These are phyloP conservation scores for Colletotrichum destructivum DNA, from an alignment of 2,329 filamentous ascomycete species.

Conservation along the genomic window DNA sequence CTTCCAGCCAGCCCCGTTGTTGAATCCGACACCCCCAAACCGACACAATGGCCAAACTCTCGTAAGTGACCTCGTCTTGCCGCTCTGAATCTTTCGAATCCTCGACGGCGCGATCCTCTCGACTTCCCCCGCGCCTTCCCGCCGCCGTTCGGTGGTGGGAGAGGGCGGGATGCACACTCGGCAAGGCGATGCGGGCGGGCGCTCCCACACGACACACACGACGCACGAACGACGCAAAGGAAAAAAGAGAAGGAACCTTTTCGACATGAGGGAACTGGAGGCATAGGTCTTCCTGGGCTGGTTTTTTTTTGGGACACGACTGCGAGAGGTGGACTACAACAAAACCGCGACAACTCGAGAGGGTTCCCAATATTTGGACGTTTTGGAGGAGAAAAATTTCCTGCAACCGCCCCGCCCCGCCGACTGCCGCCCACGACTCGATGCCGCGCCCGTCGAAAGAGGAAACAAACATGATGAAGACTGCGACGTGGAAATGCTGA, in stretches of 20 bases:
- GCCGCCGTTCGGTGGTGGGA: constrained; percentile 39
- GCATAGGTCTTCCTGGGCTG: neutral
- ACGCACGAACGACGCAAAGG: constrained; percentile 26
- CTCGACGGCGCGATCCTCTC: constrained; percentile 13
- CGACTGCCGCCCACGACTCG: constrained; percentile 22
- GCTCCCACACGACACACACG: constrained; percentile 22
- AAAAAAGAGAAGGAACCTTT: constrained; percentile 27
- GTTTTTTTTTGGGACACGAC: neutral
- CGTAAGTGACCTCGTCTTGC: constrained; percentile 64
- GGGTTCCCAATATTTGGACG: too few relatives aligned
- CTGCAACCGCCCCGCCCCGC: constrained; percentile 17
- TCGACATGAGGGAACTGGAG: neutral
- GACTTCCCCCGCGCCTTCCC: constrained; percentile 41
- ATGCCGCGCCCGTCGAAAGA: constrained; percentile 23
- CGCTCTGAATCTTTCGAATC: constrained; percentile 15
- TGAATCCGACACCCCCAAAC: constrained; percentile 52
- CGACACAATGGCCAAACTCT: constrained; percentile 75
- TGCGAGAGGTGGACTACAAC: neutral
- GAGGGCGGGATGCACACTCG: constrained; percentile 22
- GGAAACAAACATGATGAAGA: neutral
- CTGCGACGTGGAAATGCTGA: constrained; percentile 52
- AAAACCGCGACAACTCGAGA: constrained; percentile 2
- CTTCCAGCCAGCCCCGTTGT: constrained; percentile 42
- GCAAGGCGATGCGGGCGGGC: constrained; percentile 32
- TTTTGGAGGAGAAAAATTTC: neutral